phyloP scores from a whole-genome alignment of 352 stramenopile genomes.

The Thalassiosira mediterranea region DNA sequence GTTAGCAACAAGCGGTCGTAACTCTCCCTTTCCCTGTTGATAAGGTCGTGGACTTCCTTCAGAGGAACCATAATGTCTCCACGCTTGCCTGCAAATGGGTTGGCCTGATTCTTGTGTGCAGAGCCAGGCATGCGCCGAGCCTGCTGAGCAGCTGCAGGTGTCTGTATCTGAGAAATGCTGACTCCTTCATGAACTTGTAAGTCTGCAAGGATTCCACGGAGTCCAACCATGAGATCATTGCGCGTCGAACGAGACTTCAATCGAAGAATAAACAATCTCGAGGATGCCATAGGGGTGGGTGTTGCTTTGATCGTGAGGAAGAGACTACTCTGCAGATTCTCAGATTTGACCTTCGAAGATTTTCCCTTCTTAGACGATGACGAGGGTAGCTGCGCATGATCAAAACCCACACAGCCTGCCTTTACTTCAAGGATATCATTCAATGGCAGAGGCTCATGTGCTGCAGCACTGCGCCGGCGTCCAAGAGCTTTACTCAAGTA shows the following conservation, averaged over 20 bases:
- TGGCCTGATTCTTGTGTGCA: slow-evolving; percentile 45
- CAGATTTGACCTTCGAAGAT: slow-evolving; percentile 63
- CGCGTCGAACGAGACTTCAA: slow-evolving; percentile 78
- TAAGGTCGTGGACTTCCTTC: slow-evolving; percentile 77
- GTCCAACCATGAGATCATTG: slow-evolving; percentile 79
- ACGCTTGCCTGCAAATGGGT: slow-evolving; percentile 46
- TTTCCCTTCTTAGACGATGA: slow-evolving; percentile 68
- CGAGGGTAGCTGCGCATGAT: slow-evolving; percentile 77
- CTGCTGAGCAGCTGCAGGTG: slow-evolving; percentile 43
- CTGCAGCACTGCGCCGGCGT: slow-evolving; percentile 73
- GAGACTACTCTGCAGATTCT: slow-evolving; percentile 80
- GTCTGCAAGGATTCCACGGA: slow-evolving; percentile 79
- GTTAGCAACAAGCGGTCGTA: slow-evolving; percentile 84
- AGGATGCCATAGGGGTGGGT: slow-evolving; percentile 73
- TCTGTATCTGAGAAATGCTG: slow-evolving; percentile 73
- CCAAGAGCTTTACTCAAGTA: slow-evolving; percentile 83
- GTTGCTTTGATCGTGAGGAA: slow-evolving; percentile 84
- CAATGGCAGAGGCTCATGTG: slow-evolving; percentile 77
- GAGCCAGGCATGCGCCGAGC: slow-evolving; percentile 53
- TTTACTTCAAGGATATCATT: slow-evolving; percentile 84
- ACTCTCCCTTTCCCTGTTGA: slow-evolving; percentile 80
- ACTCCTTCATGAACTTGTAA: slow-evolving; percentile 84
- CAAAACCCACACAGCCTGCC: slow-evolving; percentile 80
- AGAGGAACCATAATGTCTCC: slow-evolving; percentile 82
- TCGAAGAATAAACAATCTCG: slow-evolving; percentile 79